phyloP scores from a whole-genome alignment of 73 alveolate genomes.

The Paramecium pentaurelia region DNA sequence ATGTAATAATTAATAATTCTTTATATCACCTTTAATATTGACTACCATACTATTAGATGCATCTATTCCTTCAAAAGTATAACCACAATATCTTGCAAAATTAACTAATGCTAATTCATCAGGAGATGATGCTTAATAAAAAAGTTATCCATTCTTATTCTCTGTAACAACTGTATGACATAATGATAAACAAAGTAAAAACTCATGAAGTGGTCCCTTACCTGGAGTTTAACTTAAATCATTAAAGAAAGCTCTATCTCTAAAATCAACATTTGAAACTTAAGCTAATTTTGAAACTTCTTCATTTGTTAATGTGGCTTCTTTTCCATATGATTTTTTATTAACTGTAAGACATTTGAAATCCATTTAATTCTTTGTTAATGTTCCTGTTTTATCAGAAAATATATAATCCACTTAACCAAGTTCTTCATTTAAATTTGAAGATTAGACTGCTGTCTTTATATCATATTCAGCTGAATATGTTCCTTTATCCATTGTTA shows the following conservation, averaged over 20 bases:
- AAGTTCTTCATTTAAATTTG: slow-evolving; percentile 85
- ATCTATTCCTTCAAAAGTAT: slow-evolving; percentile 61
- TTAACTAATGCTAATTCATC: slow-evolving; percentile 96
- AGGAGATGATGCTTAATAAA: slow-evolving; percentile 88
- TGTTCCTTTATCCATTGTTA: slow-evolving; percentile 67
- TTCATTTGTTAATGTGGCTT: slow-evolving; percentile 11
- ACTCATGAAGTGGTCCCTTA: slow-evolving; percentile 43
- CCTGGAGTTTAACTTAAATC: slow-evolving; percentile 20
- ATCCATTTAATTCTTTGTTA: slow-evolving; percentile 80
- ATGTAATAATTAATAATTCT: slow-evolving; percentile 57
- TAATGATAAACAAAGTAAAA: slow-evolving; percentile 66
- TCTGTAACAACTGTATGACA: slow-evolving; percentile 84
- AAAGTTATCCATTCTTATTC: slow-evolving; percentile 58
- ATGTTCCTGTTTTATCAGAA: slow-evolving; percentile 89
- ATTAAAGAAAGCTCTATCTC: slow-evolving; percentile 14
- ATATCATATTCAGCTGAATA: slow-evolving; percentile 70
- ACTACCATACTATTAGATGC: slow-evolving; percentile 60
- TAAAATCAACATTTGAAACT: slow-evolving; percentile 50
- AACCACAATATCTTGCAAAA: slow-evolving; percentile 80
- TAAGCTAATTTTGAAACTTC: neutral
- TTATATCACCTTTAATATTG: slow-evolving; percentile 46
- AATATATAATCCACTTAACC: slow-evolving; percentile 82
- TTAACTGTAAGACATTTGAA: slow-evolving; percentile 75
- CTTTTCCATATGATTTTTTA: slow-evolving; percentile 64
- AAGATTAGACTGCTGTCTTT: slow-evolving; percentile 72